These are phyloP conservation scores for Diaporthe sp. DNA, from an alignment of 2,329 filamentous ascomycete species.

Conservation along the genomic window DNA sequence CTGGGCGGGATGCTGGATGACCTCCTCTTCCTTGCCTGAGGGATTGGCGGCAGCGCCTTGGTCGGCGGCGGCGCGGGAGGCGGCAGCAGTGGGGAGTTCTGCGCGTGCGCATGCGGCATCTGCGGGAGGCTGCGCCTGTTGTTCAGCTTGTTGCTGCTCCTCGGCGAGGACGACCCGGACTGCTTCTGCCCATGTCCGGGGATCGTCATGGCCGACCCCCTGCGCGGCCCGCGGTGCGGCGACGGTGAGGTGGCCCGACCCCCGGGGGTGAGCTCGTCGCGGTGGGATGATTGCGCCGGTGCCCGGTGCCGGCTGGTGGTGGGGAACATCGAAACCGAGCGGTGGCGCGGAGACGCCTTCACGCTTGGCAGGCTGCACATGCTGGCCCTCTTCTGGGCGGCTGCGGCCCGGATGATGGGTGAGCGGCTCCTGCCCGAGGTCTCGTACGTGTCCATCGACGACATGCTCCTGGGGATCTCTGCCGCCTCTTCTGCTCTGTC, in stretches of 20 bases:
- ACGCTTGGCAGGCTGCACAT: constrained; percentile 43
- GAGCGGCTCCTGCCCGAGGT: constrained; percentile 42
- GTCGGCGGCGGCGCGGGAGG: constrained; percentile 69
- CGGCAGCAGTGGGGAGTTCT: constrained; percentile 59
- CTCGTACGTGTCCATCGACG: constrained; percentile 52
- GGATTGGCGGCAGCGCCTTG: constrained; percentile 68
- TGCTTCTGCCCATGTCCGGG: constrained; percentile 19
- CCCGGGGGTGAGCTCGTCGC: background rate
- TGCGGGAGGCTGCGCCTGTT: constrained; percentile 66
- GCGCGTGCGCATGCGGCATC: constrained; percentile 30
- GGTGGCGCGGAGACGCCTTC: constrained; percentile 29
- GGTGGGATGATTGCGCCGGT: background rate
- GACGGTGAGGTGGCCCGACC: constrained; percentile 13
- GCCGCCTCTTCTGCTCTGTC: constrained; percentile 7
- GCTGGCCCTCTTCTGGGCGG: constrained; percentile 42
- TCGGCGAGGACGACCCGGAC: constrained; percentile 35
- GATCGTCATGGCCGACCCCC: constrained; percentile 41
- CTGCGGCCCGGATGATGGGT: constrained; percentile 40
- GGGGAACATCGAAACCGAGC: constrained; percentile 36
- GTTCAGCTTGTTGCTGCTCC: background rate
- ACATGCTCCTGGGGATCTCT: constrained; percentile 47
- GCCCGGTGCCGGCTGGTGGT: constrained; percentile 24
- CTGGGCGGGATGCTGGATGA: constrained; percentile 34
- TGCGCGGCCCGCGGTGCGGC: constrained; percentile 29
- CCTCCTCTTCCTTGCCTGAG: constrained; percentile 49